Conservation (phyloP, 2,329 filamentous ascomycete species). For the Epicoccum sorghinum region DNA sequence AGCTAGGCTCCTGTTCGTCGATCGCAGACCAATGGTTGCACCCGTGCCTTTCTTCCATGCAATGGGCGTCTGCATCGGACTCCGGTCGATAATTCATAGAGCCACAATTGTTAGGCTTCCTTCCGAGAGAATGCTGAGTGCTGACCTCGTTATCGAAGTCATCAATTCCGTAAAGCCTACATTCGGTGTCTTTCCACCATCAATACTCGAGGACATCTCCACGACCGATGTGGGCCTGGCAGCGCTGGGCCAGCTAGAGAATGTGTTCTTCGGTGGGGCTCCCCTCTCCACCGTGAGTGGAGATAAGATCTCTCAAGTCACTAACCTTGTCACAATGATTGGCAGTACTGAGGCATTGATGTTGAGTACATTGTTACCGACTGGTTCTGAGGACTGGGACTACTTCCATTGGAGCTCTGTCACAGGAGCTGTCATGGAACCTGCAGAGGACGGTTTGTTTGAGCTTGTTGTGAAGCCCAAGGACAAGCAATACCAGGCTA, state of each 20-base stretch:
- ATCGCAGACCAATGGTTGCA: conserved; percentile 10
- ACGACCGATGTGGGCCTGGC: conserved; percentile 4
- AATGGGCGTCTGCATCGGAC: conserved; percentile 12
- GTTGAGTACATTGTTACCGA: conserved; percentile 6
- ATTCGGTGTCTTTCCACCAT: conserved; percentile 12
- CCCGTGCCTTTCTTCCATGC: conserved; percentile 15
- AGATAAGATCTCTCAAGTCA: conserved; percentile 17
- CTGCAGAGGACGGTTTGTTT: conserved; percentile 1
- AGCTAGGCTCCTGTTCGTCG: conserved; percentile 2
- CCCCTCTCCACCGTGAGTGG: conserved; percentile 15
- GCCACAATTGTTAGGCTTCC: conserved; percentile 11
- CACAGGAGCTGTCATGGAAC: conserved; percentile 12
- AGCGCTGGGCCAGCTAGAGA: conserved; percentile 3
- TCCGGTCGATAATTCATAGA: conserved; percentile 9
- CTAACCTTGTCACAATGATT: conserved; percentile 9
- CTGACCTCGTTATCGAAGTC: conserved; percentile 5
- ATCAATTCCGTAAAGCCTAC: conserved; percentile 5
- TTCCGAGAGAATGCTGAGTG: conserved; percentile 7
- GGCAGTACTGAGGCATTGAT: conserved; percentile 14
- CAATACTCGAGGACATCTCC: conserved; percentile 11
- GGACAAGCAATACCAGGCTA: background rate
- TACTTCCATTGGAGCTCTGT: conserved; percentile 15
- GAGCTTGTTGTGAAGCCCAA: conserved; percentile 10
- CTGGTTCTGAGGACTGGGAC: background rate
- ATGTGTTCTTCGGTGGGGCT: conserved; percentile 18